These are phyloP conservation scores for Gynostemma pentaphyllum DNA, from an alignment of 306 rosid genomes.

Conservation along the genomic window DNA sequence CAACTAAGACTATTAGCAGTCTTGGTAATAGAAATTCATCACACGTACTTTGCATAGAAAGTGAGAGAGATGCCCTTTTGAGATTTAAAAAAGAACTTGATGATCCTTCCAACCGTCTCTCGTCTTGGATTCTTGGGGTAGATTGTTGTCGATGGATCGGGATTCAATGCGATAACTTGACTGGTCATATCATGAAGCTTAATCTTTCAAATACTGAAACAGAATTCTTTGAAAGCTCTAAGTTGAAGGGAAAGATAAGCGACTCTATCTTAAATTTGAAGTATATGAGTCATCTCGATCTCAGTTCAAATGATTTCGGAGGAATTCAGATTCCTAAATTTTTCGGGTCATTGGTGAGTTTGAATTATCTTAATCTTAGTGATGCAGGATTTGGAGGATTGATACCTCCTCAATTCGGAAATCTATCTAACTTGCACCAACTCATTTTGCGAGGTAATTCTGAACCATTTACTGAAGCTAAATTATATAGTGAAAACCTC, in stretches of 20 bases:
- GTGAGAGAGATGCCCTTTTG: too few species aligned
- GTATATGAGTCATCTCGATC: slow-evolving; percentile 3
- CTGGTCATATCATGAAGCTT: too few species aligned
- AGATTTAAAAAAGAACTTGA: neutral
- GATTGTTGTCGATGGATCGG: slow-evolving; percentile 6
- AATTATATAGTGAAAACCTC: slow-evolving; percentile 1
- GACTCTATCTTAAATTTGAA: too few species aligned
- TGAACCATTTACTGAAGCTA: fast-evolving
- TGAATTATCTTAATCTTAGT: neutral
- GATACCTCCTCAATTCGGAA: slow-evolving; percentile 11
- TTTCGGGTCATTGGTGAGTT: too few species aligned
- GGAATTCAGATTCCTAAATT: too few species aligned
- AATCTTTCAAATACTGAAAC: neutral
- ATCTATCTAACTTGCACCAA: neutral
- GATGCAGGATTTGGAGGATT: neutral
- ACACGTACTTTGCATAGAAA: neutral
- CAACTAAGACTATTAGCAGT: too few species aligned
- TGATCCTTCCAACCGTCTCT: neutral
- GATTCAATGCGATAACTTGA: slow-evolving; percentile 9
- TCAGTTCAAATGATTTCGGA: neutral
- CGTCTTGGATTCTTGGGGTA: too few species aligned
- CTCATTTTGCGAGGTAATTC: neutral
- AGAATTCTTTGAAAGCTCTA: neutral
- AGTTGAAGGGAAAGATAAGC: too few species aligned
- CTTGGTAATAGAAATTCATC: too few species aligned